Base-by-base conservation (phyloP, 305 asterid genomes). In the Solanum hybrid region DNA sequence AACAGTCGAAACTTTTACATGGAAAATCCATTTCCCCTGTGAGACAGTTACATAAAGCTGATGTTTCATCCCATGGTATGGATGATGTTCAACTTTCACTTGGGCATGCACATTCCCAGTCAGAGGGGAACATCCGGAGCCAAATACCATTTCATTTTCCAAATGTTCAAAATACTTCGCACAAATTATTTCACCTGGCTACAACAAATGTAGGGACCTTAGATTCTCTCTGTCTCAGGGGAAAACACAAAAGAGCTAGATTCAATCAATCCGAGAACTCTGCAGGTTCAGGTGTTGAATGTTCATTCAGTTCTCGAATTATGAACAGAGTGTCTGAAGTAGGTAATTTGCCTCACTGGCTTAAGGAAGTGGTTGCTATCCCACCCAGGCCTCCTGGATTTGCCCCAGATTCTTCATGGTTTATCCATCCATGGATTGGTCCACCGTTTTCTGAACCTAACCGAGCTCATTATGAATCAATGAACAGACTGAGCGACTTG, bases 341-440 rank as follows among this genome's bases (percentile, higher is more conserved):
- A 24, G 90, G 90, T 80, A 89, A 84, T 89, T 90, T 96, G 91
- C 99, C 99, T 11, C 97, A 93, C 89, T 95, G 98, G 98, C 93
- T 96, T 33, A 94, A 93, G 90, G 95, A 94, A 86, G 93, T 93
- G 11, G 96, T 92, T 28, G 89, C 92, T 61, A 24, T 67, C 35
- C 94, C 95, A 87, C 93, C 93, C 3, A 87, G 89, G 90, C 91
- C 92, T 29, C 46, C 87, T 18, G 89, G 88, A 42, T 28, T 75
- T 71, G 31, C 86, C 8, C 35, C 89, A 34, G 78, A 80, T 34
- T 78, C 86, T n/a, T 79, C 92, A 2, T 87, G 93, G 13, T 20
- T 57, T 14, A 33, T 80, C 86, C 67, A 26, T 40, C 86, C 88
- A 18, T 57, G 91, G 92, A 73, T 42, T 31, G 90, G 81, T 71